Evolutionary conservation across 1,284 basidiomycete species (phyloP), one percentile per base, ranked within the genome.

Genomic region (Anthracocystis walkeri): DNA sequence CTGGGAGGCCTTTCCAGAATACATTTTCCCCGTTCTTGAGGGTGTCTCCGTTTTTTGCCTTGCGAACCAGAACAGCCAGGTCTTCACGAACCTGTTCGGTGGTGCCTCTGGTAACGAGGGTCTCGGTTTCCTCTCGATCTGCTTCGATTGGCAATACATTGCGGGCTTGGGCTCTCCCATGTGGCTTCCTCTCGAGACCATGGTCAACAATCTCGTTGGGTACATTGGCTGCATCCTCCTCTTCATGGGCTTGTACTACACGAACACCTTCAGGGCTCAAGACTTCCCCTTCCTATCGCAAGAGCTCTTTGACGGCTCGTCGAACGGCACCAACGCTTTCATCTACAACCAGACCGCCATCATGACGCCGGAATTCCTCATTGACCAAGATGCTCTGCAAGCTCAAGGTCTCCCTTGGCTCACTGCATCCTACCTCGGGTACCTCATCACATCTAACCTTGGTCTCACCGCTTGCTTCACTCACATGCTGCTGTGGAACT

Each of bases 1-100:
- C 2, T 82, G 73, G 59, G 73, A 81, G 51, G 27, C 82, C 50
- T 56, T 91, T 14, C 90, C 90, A 5, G 65, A 58, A 85, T 90
- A 86, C 75, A 89, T 87, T 41, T 74, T 84, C 53, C 80, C 83
- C 20, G 79, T 78, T 48, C 72, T 85, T 33, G 80, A 84, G 59
- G 73, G 73, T 44, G 64, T 85, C 7, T 83, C 81, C n/a, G 67
- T 84, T 40, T 66, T 65, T 84, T 87, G 65, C 88, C 89, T 54
- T 70, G 91, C 41, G 81, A 33, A 41, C 7, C 68, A 65, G 45
- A 33, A 70, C 52, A 41, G n/a, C 51, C 18, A 57, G 23, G 66
- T 69, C 23, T 69, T 69, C 56, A 70, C 68, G 38, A 72, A 72
- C 55, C 53, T 72, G 38, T 72, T 72, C 45, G 69, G 69, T 48